A percentile compares a stretch with the other conserved stretches of the same genome.
These are phyloP conservation scores for Coccomyxa sp. DNA, from an alignment of 139 green algal species.

Conservation along the genomic window DNA sequence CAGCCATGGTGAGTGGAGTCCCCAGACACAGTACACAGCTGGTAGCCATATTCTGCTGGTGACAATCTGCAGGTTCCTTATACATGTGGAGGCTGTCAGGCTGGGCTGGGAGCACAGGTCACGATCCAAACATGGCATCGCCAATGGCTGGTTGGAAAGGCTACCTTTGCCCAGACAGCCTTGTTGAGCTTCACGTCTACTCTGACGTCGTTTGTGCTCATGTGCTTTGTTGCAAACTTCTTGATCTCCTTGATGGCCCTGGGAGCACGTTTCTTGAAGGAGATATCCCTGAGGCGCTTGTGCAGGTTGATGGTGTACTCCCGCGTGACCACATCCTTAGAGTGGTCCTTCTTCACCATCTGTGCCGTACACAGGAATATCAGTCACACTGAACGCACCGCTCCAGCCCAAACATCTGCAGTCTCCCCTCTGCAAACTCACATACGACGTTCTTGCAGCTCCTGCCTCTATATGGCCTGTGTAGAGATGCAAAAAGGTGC, in stretches of 20 bases:
- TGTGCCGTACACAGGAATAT: background rate
- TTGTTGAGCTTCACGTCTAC: conserved; percentile 99
- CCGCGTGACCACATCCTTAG: conserved; percentile 80
- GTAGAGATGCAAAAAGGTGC: no score
- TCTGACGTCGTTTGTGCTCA: conserved; percentile 94
- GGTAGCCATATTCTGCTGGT: background rate
- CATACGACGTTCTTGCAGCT: no score
- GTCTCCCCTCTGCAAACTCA: no score
- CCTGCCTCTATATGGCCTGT: no score
- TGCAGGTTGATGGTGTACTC: conserved; percentile 99
- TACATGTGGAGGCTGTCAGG: background rate
- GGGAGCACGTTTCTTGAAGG: conserved; percentile 96
- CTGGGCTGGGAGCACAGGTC: background rate
- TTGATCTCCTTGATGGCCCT: conserved; percentile 95
- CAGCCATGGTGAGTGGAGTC: background rate
- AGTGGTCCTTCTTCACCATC: conserved; percentile 56
- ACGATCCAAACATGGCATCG: background rate
- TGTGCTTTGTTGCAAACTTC: conserved; percentile 92
- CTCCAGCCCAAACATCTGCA: no score
- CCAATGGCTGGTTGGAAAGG: background rate
- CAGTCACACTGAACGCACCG: no score
- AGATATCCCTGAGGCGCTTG: conserved; percentile 88
- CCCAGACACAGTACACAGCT: background rate
- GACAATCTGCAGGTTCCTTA: background rate
- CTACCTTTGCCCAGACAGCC: conserved; percentile 86